A percentile compares a stretch with the other conserved stretches of the same genome.
phyloP scores from a whole-genome alignment of 352 stramenopile genomes.

The Phytopythium kandeliae region DNA sequence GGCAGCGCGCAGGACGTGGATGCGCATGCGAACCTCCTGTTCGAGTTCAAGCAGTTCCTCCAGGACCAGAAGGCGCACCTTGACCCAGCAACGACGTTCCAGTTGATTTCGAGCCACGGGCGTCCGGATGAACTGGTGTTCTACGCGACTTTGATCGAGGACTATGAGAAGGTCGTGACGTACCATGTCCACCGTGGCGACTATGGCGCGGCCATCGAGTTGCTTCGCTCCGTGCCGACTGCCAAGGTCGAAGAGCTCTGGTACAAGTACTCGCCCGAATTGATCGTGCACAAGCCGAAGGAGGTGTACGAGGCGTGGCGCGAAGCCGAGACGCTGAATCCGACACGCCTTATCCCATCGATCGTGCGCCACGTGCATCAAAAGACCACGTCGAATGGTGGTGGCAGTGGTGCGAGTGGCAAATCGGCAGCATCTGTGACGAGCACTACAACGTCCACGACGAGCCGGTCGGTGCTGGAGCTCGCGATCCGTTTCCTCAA shows the following conservation, averaged over 20 bases:
- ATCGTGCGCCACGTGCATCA: slow-evolving; percentile 90
- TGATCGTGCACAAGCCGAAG: slow-evolving; percentile 90
- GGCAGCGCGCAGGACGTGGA: slow-evolving; percentile 82
- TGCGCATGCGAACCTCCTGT: slow-evolving; percentile 76
- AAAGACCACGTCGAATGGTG: slow-evolving; percentile 20
- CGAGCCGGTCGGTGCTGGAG: slow-evolving; percentile 73
- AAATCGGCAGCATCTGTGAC: not conserved
- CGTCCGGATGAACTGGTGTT: slow-evolving; percentile 90
- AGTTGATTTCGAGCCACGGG: slow-evolving; percentile 89
- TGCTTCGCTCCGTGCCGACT: slow-evolving; percentile 84
- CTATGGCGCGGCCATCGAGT: slow-evolving; percentile 85
- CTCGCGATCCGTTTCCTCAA: slow-evolving; percentile 92
- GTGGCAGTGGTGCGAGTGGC: not conserved
- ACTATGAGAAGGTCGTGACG: slow-evolving; percentile 92
- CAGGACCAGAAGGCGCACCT: slow-evolving; percentile 85
- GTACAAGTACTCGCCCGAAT: slow-evolving; percentile 93
- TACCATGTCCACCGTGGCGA: slow-evolving; percentile 90
- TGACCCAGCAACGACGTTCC: slow-evolving; percentile 88
- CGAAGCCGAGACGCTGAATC: slow-evolving; percentile 84
- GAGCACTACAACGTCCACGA: slow-evolving; percentile 7
- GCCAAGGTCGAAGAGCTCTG: slow-evolving; percentile 91
- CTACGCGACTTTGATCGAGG: slow-evolving; percentile 90
- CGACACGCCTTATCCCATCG: slow-evolving; percentile 89
- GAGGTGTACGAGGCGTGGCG: slow-evolving; percentile 91
- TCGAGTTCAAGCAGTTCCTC: slow-evolving; percentile 92